Base-by-base conservation (phyloP, 306 rosid genomes). In the Cercis canadensis region DNA sequence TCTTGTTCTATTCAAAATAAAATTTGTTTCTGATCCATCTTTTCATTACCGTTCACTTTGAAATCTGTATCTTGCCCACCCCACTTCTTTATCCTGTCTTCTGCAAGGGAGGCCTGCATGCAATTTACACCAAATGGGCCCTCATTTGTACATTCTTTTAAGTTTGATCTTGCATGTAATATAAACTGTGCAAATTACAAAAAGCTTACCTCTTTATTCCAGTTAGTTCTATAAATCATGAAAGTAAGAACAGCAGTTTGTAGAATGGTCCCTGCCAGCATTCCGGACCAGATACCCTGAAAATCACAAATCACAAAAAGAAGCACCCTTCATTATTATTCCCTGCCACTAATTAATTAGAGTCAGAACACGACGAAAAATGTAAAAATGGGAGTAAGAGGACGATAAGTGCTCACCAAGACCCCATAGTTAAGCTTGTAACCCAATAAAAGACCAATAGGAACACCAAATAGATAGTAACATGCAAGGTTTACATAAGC, bases 251-350 rank as follows among this genome's bases (percentile, higher is more conserved):
- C 83, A 56, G 68, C 34, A 11, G 96, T 92, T 60, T 93, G 98
- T 9, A 90, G 8, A 31, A 93, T 8, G 4, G 93, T 90, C 62
- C 97, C 97, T 0, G 24, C 0, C 11, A 90, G 24, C 96, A 93
- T 90, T 17, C 97, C 93, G 0, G 8, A 67, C 94, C 98, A 90
- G 10, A 88, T 93, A 6, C 97, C 97, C 97, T 93, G 74, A 16
- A 76, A 71, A 73, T 73, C 21, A 67, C 43, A 2, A 5, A 37
- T 13, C 50, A 46, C 33, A 39, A 14, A 4, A 9, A 24, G 4
- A 64, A 5, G 19, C 55, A 7, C n/a, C n/a, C 31, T 29, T 44
- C 4, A 24, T 1, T 24, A 24, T 24, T 24, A 24, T 24, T 24
- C 29, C n/a, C 29, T 24, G 29, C 29, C 3, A 24, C n/a, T n/a